Base-by-base conservation (phyloP, 768 basidiomycete species). In the Russula foetens region DNA sequence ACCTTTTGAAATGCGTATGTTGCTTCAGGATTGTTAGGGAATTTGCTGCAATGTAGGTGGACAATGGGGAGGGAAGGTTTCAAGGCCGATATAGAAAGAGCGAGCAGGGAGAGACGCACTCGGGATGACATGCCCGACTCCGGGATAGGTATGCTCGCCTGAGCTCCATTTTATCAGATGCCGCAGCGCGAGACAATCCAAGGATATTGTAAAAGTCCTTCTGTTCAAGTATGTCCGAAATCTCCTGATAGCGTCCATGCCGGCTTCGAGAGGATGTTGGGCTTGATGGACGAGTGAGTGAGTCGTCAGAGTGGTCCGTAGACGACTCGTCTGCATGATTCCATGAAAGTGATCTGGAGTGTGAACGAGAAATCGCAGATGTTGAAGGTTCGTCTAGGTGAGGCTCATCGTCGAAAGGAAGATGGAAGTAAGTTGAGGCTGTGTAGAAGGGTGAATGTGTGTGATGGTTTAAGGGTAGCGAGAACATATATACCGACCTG, bases 1-100 rank as follows among this genome's bases (percentile, higher is more conserved):
- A 94, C 86, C 66, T 87, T 88, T 69, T 94, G 92, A 70, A 94
- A 94, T 0, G 92, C 92, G 21, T 81, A 76, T 0, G 92, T 94
- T 19, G 92, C 87, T 48, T 85, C 80, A 5, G 86, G 83, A 67
- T 86, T 84, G 64, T 81, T 71, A 2, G 89, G 88, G 64, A 88
- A 92, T 75, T 92, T 93, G 69, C 92, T 93, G 57, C 12, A 2
- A 14, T 12, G 14, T 31, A 33, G 23, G 47, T 26, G 24, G 1
- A 9, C 11, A 43, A 14, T 26, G 53, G 24, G 21, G 56, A 39
- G 15, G 24, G 21, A 61, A 39, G 15, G 24, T 19, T 43, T 38
- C 35, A 53, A 41, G 17, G 53, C 7, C 14, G 23, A 39, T 14
- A 35, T 21, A 11, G 43, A 46, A 39, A 39, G 23, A 50, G 17